Conservation (phyloP, 2,329 filamentous ascomycete species). For the Scytalidium sp. region DNA sequence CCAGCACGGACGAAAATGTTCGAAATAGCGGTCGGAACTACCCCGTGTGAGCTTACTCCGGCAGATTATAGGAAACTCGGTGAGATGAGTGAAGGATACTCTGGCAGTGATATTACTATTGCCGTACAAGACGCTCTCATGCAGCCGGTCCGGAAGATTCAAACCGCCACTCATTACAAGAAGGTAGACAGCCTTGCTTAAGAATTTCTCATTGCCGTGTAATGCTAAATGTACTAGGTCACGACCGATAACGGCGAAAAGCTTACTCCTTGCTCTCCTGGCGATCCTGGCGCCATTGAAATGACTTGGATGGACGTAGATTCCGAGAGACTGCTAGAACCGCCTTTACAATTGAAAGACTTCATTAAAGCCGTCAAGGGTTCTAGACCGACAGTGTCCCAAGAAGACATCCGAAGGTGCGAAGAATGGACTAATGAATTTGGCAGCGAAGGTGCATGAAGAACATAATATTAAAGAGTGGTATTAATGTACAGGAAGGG, state of each 20-base stretch:
- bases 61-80: slow-evolving; percentile 80
- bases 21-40: slow-evolving; percentile 89
- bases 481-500: background rate
- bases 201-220: background rate
- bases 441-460: slow-evolving; percentile 72
- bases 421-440: slow-evolving; percentile 96
- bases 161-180: slow-evolving; percentile 97
- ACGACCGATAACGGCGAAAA: slow-evolving; percentile 64
- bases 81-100: slow-evolving; percentile 86
- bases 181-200: slow-evolving; percentile 52
- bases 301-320: slow-evolving; percentile 93
- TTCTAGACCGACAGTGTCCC: slow-evolving; percentile 84
- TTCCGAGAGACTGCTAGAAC: slow-evolving; percentile 80
- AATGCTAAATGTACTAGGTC: slow-evolving; percentile 48
- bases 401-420: slow-evolving; percentile 79
- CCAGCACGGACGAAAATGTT: slow-evolving; percentile 88
- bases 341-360: slow-evolving; percentile 82
- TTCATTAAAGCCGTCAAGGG: slow-evolving; percentile 90
- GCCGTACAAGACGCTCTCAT: slow-evolving; percentile 95
- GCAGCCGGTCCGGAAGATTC: slow-evolving; percentile 86
- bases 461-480: background rate
- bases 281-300: slow-evolving; percentile 79
- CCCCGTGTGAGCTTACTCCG: slow-evolving; percentile 76
- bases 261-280: slow-evolving; percentile 89
- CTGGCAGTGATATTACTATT: slow-evolving; percentile 92